Evolutionary conservation across 2,329 filamentous ascomycete genomes (phyloP).

Genomic region (Pseudocercospora cruenta): DNA sequence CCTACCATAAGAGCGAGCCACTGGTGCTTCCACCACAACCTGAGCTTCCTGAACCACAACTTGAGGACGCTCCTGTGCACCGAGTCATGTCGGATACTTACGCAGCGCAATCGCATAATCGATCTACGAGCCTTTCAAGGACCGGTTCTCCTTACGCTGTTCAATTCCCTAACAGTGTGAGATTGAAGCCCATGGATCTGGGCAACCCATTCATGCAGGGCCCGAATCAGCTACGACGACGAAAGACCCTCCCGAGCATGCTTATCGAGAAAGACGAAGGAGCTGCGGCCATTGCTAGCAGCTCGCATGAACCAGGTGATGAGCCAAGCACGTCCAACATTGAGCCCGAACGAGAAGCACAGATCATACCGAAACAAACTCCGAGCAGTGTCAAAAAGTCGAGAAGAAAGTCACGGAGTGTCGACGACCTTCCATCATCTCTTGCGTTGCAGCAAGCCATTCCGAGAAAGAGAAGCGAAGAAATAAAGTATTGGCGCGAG

Average conservation of each 20-base stretch:
- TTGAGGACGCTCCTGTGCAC: slow-evolving; percentile 11
- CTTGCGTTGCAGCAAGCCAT: slow-evolving; percentile 21
- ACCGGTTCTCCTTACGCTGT: slow-evolving; percentile 41
- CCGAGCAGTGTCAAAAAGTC: slow-evolving; percentile 24
- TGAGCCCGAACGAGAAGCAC: slow-evolving; percentile 11
- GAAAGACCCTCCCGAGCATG: slow-evolving; percentile 40
- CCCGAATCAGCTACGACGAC: slow-evolving; percentile 31
- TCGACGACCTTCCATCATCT: slow-evolving; percentile 35
- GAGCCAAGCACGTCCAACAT: slow-evolving; percentile 1
- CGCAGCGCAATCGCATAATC: slow-evolving; percentile 8
- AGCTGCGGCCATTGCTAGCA: slow-evolving; percentile 20
- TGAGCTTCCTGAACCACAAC: slow-evolving; percentile 24
- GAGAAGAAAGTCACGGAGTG: slow-evolving; percentile 41
- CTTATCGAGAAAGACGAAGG: slow-evolving; percentile 34
- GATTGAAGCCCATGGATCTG: slow-evolving; percentile 41
- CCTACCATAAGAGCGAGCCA: slow-evolving; percentile 39
- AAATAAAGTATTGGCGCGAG: slow-evolving; percentile 43
- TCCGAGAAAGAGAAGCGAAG: slow-evolving; percentile 39
- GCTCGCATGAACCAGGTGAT: background rate
- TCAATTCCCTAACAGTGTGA: slow-evolving; percentile 42
- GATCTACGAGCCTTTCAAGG: slow-evolving; percentile 20
- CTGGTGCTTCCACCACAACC: slow-evolving; percentile 25
- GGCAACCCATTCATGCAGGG: slow-evolving; percentile 38
- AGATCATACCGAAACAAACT: slow-evolving; percentile 14
- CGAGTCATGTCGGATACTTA: slow-evolving; percentile 15